Evolutionary conservation across 495 filamentous ascomycete species (phyloP), one percentile per base, ranked within the genome.

Genomic region (Podospora comata): DNA sequence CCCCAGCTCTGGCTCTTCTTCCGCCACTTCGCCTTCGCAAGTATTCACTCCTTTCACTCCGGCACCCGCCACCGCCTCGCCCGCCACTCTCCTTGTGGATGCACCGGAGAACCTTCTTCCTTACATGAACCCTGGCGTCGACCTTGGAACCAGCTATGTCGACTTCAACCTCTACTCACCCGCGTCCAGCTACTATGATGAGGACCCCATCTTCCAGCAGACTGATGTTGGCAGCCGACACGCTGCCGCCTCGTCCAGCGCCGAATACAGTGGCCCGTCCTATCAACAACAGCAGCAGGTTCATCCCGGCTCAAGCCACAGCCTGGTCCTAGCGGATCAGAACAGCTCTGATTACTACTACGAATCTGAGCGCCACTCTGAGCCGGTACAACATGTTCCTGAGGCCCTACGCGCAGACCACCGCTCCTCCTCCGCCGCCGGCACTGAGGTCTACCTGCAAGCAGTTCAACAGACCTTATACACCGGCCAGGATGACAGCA

Each of bases 91-190:
- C 23, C 11, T 60, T 1, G 55, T 34, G 63, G 70, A 72, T 18
- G 66, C 67, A 16, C 9, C 67, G 0, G 63, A 39, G 64, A 69
- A 66, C 55, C 62, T 70, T 44, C 76, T 81, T 32, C 82, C 82
- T 5, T 84, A 84, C 62, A 76, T 82, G 62, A 80, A 77, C 67
- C 74, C 78, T 7, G 75, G 76, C 48, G 67, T 73, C 48, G 71
- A 78, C 57, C 72, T 74, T 69, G 80, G 78, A 60, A 81, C 75
- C 71, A 73, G 80, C 73, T 84, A 83, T 67, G 69, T 80, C 65
- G 82, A 84, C 75, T 84, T 84, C 77, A 80, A 80, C 75, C 80
- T 84, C 30, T 84, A 78, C 71, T 84, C 82, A 56, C 82, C 82
- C 2, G 67, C 78, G n/a, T 78, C 81, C 6, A 76, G 73, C 69